phyloP scores from a whole-genome alignment of 208 protist genomes.

The Trypanosoma avium region DNA sequence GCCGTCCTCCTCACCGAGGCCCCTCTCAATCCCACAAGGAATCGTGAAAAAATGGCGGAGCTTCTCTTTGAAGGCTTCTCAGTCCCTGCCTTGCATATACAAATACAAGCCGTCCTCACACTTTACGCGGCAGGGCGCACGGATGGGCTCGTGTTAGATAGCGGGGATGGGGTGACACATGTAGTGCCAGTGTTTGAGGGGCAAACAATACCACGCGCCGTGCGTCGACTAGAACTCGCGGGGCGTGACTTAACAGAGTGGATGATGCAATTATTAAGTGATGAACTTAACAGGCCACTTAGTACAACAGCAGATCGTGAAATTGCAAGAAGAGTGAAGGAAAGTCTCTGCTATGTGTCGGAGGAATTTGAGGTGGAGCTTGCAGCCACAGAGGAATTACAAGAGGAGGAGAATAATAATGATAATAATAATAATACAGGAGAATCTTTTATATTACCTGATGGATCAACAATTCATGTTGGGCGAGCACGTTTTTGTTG shows the following conservation, averaged over 20 bases:
- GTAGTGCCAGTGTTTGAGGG: slow-evolving; percentile 94
- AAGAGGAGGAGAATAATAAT: background rate
- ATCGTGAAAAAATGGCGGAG: slow-evolving; percentile 94
- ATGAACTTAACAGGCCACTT: slow-evolving; percentile 93
- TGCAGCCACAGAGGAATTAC: slow-evolving; percentile 33
- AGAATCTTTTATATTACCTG: slow-evolving; percentile 92
- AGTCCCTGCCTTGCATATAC: slow-evolving; percentile 89
- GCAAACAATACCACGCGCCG: slow-evolving; percentile 80
- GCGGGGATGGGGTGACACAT: slow-evolving; percentile 93
- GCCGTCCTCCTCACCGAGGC: slow-evolving; percentile 93
- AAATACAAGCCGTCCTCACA: slow-evolving; percentile 96
- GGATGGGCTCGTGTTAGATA: slow-evolving; percentile 92
- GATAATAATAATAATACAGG: too few species aligned
- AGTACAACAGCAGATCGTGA: slow-evolving; percentile 95
- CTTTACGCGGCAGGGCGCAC: slow-evolving; percentile 91
- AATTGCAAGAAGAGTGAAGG: slow-evolving; percentile 95
- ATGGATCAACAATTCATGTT: slow-evolving; percentile 92
- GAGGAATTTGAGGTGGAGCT: slow-evolving; percentile 96
- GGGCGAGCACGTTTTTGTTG: slow-evolving; percentile 84
- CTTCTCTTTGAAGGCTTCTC: slow-evolving; percentile 94
- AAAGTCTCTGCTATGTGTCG: slow-evolving; percentile 91
- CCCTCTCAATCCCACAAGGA: slow-evolving; percentile 90
- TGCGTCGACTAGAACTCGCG: slow-evolving; percentile 88
- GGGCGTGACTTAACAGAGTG: slow-evolving; percentile 96
- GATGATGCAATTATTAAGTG: slow-evolving; percentile 92